Percentiles rank a stretch among this genome's conserved stretches.
Conservation (phyloP, 352 stramenopile species). For the Peronospora farinosa region DNA sequence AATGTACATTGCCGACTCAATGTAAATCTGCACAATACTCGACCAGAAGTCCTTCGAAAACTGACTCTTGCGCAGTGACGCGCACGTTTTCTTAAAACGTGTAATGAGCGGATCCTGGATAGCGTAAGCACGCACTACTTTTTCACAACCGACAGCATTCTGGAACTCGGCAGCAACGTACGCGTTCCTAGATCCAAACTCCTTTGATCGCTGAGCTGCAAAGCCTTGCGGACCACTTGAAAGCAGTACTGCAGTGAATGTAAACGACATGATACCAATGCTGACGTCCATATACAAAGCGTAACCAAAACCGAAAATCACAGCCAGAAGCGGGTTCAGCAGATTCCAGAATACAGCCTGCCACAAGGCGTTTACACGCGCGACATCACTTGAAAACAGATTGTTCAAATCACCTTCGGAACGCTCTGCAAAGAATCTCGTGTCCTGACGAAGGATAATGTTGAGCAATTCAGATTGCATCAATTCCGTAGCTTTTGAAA, state of each 20-base stretch:
- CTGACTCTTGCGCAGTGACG: conserved; percentile 66
- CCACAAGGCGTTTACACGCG: conserved; percentile 80
- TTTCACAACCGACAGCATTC: conserved; percentile 80
- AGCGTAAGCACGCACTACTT: conserved; percentile 81
- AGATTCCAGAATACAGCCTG: conserved; percentile 87
- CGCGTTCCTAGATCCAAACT: conserved; percentile 82
- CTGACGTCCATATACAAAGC: conserved; percentile 76
- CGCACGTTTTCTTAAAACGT: conserved; percentile 64
- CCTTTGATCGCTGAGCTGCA: conserved; percentile 75
- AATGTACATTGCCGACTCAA: conserved; percentile 87
- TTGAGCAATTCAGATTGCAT: conserved; percentile 68
- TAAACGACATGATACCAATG: conserved; percentile 80
- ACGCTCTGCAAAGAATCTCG: conserved; percentile 74
- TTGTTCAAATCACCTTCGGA: conserved; percentile 87
- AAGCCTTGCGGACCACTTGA: conserved; percentile 80
- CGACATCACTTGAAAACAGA: conserved; percentile 81
- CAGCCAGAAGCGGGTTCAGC: conserved; percentile 70
- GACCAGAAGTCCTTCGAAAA: conserved; percentile 88
- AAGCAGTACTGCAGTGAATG: conserved; percentile 71
- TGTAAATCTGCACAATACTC: conserved; percentile 87
- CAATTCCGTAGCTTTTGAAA: conserved; percentile 77
- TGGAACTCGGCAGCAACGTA: conserved; percentile 86
- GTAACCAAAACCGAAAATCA: conserved; percentile 81
- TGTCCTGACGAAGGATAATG: conserved; percentile 77
- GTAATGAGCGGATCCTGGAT: conserved; percentile 75